phyloP scores from a whole-genome alignment of 805 yeast genomes.

The Lipomyces lipofer region DNA sequence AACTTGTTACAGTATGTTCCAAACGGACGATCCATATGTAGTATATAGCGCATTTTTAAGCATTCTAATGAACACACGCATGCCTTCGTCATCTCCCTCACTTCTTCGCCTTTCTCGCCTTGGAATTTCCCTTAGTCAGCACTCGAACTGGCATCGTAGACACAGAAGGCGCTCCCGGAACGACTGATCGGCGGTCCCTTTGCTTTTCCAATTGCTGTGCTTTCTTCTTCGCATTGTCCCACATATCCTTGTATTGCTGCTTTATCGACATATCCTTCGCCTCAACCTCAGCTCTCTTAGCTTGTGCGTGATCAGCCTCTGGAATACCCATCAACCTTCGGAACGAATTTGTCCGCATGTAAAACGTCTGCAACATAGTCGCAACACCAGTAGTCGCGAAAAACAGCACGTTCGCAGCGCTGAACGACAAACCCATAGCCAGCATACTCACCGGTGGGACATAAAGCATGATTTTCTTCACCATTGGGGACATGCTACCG shows the following conservation, averaged over 20 bases:
- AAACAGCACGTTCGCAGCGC: constrained; percentile 25
- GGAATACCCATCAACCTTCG: constrained; percentile 17
- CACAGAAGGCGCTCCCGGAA: not conserved
- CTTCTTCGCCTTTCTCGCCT: not conserved
- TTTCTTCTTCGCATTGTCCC: constrained; percentile 15
- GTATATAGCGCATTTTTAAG: no score
- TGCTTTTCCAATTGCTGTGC: constrained; percentile 15
- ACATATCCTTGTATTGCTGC: constrained; percentile 20
- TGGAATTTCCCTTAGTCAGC: not conserved
- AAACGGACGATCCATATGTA: no score
- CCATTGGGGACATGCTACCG: constrained; percentile 59
- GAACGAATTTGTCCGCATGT: constrained; percentile 13
- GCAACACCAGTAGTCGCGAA: constrained; percentile 24
- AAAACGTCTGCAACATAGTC: constrained; percentile 14
- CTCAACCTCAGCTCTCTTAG: not conserved
- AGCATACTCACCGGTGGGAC: constrained; percentile 21
- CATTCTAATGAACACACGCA: no score
- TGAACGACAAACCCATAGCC: constrained; percentile 24
- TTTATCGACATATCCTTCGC: constrained; percentile 9
- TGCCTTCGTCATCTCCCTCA: not conserved
- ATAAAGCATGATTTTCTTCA: constrained; percentile 58
- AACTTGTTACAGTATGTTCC: not conserved
- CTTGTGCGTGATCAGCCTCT: constrained; percentile 9
- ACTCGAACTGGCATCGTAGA: not conserved
- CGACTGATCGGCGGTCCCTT: not conserved